Conservation (phyloP, 768 basidiomycete species). For the Agaricus blazei region DNA sequence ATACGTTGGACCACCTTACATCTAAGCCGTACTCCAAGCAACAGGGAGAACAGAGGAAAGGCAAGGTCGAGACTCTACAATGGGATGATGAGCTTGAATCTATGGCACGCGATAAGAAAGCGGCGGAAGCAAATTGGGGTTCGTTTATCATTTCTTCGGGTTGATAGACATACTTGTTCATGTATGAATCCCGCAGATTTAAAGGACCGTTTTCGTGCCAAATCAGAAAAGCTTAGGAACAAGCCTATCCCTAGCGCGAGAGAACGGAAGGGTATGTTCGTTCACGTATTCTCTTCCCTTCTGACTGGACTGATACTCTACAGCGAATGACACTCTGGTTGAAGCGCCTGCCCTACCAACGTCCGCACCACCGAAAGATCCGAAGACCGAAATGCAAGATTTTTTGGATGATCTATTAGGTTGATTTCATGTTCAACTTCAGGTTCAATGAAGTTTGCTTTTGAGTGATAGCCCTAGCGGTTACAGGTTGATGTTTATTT, state of each 20-base stretch:
- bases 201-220: slow-evolving; percentile 53
- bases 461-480: no score
- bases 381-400: slow-evolving; percentile 62
- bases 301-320: background rate
- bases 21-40: slow-evolving; percentile 19
- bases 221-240: slow-evolving; percentile 40
- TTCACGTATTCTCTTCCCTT: slow-evolving; percentile 5
- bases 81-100: slow-evolving; percentile 68
- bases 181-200: slow-evolving; percentile 35
- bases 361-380: slow-evolving; percentile 28
- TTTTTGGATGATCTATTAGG: slow-evolving; percentile 64
- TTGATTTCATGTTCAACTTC: slow-evolving; percentile 11
- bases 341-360: slow-evolving; percentile 55
- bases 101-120: slow-evolving; percentile 63
- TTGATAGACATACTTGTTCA: background rate
- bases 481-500: no score
- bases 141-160: slow-evolving; percentile 10
- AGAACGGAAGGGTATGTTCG: slow-evolving; percentile 30
- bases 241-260: slow-evolving; percentile 28
- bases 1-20: slow-evolving; percentile 48
- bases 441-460: no score
- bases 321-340: slow-evolving; percentile 12
- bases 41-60: slow-evolving; percentile 43
- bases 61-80: slow-evolving; percentile 55
- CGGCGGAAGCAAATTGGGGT: slow-evolving; percentile 77